Evolutionary conservation across 2,329 filamentous ascomycete genomes (phyloP).

Genomic region (Botrytis byssoidea): DNA sequence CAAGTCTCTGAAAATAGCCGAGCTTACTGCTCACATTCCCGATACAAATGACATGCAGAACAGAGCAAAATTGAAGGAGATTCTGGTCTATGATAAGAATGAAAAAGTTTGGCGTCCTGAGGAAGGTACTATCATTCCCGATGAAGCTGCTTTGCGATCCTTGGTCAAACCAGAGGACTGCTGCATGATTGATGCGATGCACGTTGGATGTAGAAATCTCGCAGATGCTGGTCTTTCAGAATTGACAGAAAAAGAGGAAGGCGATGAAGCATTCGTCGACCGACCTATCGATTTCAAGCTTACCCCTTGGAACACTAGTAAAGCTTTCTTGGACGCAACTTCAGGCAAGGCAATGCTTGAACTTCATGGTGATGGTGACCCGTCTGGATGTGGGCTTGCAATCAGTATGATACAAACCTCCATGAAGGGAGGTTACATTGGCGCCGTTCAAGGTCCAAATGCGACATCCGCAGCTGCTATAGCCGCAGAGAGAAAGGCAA

Average conservation of each 20-base stretch:
- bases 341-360: constrained; percentile 96
- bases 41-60: constrained; percentile 95
- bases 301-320: constrained; percentile 94
- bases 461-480: constrained; percentile 78
- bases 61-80: constrained; percentile 94
- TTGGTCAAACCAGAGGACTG: constrained; percentile 97
- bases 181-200: constrained; percentile 93
- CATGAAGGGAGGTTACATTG: constrained; percentile 96
- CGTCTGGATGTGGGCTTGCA: constrained; percentile 86
- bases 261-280: constrained; percentile 43
- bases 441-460: constrained; percentile 67
- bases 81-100: constrained; percentile 86
- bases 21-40: constrained; percentile 87
- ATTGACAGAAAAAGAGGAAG: constrained; percentile 61
- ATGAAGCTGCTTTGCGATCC: constrained; percentile 74
- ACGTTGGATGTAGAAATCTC: constrained; percentile 87
- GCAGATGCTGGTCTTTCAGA: constrained; percentile 84
- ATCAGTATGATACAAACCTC: constrained; percentile 98
- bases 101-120: constrained; percentile 79
- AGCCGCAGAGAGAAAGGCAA: constrained; percentile 68
- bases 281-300: constrained; percentile 84
- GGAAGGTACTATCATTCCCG: constrained; percentile 70
- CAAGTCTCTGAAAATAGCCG: constrained; percentile 69
- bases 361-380: constrained; percentile 90
- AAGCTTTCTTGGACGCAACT: constrained; percentile 92